These are phyloP conservation scores for Coemansia brasiliensis DNA, from an alignment of 192 early-diverging fungal genomes.

Conservation along the genomic window DNA sequence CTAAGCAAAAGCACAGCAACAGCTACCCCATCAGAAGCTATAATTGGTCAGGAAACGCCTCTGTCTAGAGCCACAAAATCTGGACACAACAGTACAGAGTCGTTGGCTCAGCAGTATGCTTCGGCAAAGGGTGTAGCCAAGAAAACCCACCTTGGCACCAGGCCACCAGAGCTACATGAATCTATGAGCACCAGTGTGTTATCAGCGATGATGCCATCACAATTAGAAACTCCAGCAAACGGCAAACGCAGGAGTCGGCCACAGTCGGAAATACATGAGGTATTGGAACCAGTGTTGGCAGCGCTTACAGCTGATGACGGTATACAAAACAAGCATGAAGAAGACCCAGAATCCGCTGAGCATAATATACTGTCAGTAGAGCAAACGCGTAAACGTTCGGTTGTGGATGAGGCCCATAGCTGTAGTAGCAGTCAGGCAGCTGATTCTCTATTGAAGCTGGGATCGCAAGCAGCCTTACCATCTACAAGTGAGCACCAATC, in stretches of 20 bases:
- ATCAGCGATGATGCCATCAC: neutral
- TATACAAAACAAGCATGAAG: neutral
- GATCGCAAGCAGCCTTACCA: neutral
- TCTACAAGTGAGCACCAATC: neutral
- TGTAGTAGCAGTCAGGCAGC: neutral
- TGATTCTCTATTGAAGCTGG: constrained; percentile 1
- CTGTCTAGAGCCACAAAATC: neutral
- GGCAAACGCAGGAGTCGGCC: constrained; percentile 2
- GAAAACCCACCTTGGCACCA: neutral
- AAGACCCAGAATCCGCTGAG: neutral
- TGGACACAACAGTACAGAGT: neutral
- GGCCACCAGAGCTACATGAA: constrained; percentile 4
- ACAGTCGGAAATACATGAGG: constrained; percentile 16
- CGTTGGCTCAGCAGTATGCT: neutral
- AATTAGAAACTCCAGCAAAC: neutral
- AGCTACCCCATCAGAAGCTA: neutral
- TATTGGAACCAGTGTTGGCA: constrained; percentile 23
- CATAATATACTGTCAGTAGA: neutral
- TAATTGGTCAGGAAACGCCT: neutral
- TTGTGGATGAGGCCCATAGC: neutral
- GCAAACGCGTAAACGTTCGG: neutral
- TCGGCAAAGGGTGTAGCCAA: neutral
- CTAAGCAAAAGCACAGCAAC: constrained; percentile 3
- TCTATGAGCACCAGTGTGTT: constrained; percentile 21
- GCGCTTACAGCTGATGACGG: constrained; percentile 17